A percentile compares a stretch with the other conserved stretches of the same genome.
Conservation (phyloP, 257 asterid species). For the Ocimum tenuiflorum region DNA sequence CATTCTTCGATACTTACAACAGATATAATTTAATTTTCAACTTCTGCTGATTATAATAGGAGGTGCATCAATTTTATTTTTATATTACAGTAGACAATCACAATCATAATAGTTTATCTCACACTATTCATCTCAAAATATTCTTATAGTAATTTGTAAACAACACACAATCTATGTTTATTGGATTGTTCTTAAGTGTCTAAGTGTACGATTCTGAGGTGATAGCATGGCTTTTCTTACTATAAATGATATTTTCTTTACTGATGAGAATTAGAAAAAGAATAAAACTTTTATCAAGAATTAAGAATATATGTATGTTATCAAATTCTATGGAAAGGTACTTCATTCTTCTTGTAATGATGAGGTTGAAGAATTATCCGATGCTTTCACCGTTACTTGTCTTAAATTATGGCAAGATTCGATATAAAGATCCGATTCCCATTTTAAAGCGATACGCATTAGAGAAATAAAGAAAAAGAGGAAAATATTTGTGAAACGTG, state of each 20-base stretch:
- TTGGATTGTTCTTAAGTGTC: too few species aligned
- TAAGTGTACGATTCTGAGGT: too few species aligned
- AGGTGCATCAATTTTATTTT: too few species aligned
- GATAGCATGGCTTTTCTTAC: too few species aligned
- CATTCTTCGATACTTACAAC: too few species aligned
- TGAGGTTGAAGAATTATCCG: not conserved
- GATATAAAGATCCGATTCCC: not conserved
- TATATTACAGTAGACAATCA: too few species aligned
- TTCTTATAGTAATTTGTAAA: too few species aligned
- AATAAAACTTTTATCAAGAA: not conserved
- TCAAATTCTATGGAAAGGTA: not conserved
- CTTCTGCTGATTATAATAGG: too few species aligned
- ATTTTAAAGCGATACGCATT: not conserved
- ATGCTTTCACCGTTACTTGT: not conserved
- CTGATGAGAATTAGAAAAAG: not conserved
- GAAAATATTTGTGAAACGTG: not conserved
- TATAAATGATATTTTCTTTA: not conserved
- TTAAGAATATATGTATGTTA: not conserved
- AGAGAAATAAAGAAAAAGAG: not conserved
- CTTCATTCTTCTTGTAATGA: not conserved
- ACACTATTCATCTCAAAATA: too few species aligned
- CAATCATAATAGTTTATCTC: too few species aligned
- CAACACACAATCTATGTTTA: too few species aligned
- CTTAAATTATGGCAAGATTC: not conserved
- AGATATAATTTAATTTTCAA: too few species aligned